A percentile compares a stretch with the other conserved stretches of the same genome.
These are phyloP conservation scores for Ganoderma multipileum DNA, from an alignment of 1,284 basidiomycete species.

Conservation along the genomic window DNA sequence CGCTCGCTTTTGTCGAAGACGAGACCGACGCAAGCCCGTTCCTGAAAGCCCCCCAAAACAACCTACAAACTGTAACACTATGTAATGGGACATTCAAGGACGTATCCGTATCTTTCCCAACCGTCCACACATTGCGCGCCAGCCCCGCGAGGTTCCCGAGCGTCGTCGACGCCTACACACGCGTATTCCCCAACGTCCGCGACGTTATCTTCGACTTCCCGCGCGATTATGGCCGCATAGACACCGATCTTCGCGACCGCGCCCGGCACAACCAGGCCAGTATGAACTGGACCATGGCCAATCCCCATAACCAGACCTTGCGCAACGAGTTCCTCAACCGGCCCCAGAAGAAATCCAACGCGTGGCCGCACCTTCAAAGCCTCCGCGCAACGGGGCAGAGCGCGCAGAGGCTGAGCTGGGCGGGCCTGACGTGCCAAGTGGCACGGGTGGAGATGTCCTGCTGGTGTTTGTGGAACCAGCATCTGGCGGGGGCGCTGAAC, in stretches of 20 bases:
- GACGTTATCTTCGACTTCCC: neutral
- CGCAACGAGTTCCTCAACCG: neutral
- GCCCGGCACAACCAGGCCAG: neutral
- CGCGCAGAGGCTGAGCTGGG: neutral
- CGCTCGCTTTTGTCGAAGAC: neutral
- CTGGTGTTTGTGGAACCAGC: neutral
- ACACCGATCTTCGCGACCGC: neutral
- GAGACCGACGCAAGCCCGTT: neutral
- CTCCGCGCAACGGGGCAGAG: neutral
- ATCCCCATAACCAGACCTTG: neutral
- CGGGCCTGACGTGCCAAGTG: neutral
- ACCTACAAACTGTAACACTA: neutral
- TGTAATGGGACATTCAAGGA: neutral
- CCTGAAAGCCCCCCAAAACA: neutral
- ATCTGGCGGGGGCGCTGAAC: neutral
- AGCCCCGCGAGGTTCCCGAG: neutral
- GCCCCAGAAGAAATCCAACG: neutral
- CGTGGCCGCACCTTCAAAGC: neutral
- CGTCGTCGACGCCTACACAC: neutral
- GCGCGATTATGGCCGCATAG: neutral
- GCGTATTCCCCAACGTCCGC: neutral
- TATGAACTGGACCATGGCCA: neutral
- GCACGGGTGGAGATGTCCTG: neutral
- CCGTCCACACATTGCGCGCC: slow-evolving; percentile 1
- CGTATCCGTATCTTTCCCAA: neutral